Conservation (phyloP, 1,284 basidiomycete species). For the Retiboletus flavoniger region DNA sequence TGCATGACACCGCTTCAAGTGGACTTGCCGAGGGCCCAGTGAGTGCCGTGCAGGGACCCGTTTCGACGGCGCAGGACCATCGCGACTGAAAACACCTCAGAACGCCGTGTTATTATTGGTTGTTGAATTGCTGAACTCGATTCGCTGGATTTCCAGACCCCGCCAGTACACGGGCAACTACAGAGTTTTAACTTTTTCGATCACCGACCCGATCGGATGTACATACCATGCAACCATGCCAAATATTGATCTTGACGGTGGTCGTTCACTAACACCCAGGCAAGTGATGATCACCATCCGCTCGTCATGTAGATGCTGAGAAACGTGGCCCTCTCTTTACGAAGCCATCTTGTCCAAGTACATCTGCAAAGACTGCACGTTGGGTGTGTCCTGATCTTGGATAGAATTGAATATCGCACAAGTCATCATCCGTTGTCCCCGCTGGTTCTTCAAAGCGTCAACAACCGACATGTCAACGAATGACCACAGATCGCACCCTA, state of each 20-base stretch:
- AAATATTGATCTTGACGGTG: background rate
- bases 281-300: background rate
- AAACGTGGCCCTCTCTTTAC: background rate
- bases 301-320: background rate
- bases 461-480: conserved; percentile 17
- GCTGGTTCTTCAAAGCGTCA: conserved; percentile 14
- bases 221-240: background rate
- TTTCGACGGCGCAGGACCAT: background rate
- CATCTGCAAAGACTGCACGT: background rate
- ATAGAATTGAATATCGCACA: conserved; percentile 3
- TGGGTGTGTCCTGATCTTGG: background rate
- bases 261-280: background rate
- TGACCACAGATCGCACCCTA: conserved; percentile 36
- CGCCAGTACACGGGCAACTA: conserved; percentile 11
- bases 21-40: background rate
- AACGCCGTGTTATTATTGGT: background rate
- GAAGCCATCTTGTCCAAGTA: background rate
- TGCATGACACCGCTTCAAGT: background rate
- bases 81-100: conserved; percentile 1
- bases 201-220: conserved; percentile 4
- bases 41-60: background rate
- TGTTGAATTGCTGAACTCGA: background rate
- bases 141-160: background rate
- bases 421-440: conserved; percentile 20
- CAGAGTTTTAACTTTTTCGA: conserved; percentile 26